Conservation (phyloP, 2,329 filamentous ascomycete species). For the Neopestalotiopsis clavispora region DNA sequence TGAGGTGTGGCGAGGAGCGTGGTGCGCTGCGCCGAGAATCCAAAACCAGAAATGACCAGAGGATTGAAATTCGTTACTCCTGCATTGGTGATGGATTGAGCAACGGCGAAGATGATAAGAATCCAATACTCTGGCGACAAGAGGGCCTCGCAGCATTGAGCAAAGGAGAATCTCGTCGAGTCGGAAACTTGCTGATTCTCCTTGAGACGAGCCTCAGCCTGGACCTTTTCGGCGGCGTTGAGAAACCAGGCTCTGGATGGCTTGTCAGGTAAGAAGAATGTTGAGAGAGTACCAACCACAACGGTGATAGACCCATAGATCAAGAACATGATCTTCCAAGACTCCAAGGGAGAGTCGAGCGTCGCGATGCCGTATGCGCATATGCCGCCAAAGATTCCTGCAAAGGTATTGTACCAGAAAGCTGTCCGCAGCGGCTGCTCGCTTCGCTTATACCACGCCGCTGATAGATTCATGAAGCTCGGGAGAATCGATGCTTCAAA, state of each 20-base stretch:
- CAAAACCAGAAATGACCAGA: conserved; percentile 64
- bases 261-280: conserved; percentile 25
- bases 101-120: conserved; percentile 41
- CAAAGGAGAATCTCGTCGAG: not conserved
- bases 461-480: conserved; percentile 60
- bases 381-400: conserved; percentile 36
- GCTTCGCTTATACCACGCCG: conserved; percentile 65
- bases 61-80: conserved; percentile 69
- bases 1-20: conserved; percentile 38
- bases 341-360: no score
- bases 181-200: conserved; percentile 14
- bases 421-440: conserved; percentile 63
- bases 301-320: conserved; percentile 30
- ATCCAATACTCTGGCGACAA: not conserved
- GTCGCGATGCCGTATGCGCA: no score
- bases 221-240: conserved; percentile 24
- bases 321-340: conserved; percentile 24
- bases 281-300: conserved; percentile 19
- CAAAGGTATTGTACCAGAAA: conserved; percentile 52
- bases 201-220: conserved; percentile 22
- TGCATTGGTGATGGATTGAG: conserved; percentile 70
- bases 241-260: conserved; percentile 29
- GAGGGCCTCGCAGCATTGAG: no score
- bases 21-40: conserved; percentile 33
- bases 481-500: conserved; percentile 58